Conservation (phyloP, 1,284 basidiomycete species). For the Apiotrichum akiyoshidainum region DNA sequence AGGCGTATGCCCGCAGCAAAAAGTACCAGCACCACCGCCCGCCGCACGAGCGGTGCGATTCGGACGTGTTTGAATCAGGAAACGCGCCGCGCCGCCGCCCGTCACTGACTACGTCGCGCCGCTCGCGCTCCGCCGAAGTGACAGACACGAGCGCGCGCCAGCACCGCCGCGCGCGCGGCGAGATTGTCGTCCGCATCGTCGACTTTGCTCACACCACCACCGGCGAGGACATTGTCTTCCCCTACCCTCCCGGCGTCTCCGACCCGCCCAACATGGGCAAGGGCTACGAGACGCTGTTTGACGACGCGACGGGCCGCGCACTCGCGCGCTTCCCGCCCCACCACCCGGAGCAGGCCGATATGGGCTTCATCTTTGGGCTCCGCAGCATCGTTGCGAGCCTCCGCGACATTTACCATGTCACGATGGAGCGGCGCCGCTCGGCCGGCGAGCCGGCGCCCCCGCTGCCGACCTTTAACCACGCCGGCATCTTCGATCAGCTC, state of each 20-base stretch:
- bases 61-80: background rate
- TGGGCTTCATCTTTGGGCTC: conserved; percentile 89
- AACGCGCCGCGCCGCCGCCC: conserved; percentile 2
- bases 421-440: conserved; percentile 48
- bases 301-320: conserved; percentile 71
- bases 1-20: conserved; percentile 47
- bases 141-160: conserved; percentile 14
- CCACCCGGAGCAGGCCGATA: conserved; percentile 80
- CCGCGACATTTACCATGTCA: conserved; percentile 77
- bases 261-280: conserved; percentile 56
- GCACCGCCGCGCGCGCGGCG: conserved; percentile 66
- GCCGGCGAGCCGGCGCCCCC: conserved; percentile 8
- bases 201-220: conserved; percentile 99
- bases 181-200: conserved; percentile 92
- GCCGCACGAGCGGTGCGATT: conserved; percentile 11
- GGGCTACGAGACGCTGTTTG: conserved; percentile 75
- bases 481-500: conserved; percentile 39
- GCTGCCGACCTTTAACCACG: conserved; percentile 26
- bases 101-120: conserved; percentile 9
- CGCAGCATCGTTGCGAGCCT: conserved; percentile 72
- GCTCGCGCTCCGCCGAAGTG: conserved; percentile 16
- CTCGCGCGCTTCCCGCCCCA: conserved; percentile 90
- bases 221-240: conserved; percentile 76
- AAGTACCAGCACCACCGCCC: conserved; percentile 6
- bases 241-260: conserved; percentile 45